These are phyloP conservation scores for Leptodontidium sp. DNA, from an alignment of 2,329 filamentous ascomycete species.

Conservation along the genomic window DNA sequence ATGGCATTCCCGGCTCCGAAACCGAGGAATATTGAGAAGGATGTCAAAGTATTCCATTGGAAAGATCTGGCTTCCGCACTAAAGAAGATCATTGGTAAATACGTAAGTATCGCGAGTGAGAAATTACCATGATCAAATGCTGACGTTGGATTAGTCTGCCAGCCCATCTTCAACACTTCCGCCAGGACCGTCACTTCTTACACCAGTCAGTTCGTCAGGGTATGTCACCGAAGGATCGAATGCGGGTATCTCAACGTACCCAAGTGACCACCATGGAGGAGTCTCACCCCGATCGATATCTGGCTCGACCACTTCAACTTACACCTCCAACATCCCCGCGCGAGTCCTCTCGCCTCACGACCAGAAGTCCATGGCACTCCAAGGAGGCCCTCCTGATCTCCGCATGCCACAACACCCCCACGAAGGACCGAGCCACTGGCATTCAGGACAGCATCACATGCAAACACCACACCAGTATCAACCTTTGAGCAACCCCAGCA, in stretches of 20 bases:
- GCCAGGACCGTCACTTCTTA: constrained; percentile 43
- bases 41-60: constrained; percentile 99
- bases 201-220: constrained; percentile 45
- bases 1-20: constrained; percentile 97
- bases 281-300: constrained; percentile 46
- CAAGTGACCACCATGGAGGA: constrained; percentile 44
- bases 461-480: constrained; percentile 39
- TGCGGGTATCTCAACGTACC: constrained; percentile 39
- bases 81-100: constrained; percentile 99
- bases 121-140: constrained; percentile 10
- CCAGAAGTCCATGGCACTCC: constrained; percentile 40
- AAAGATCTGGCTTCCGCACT: constrained; percentile 85
- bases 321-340: constrained; percentile 40
- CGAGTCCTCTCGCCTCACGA: constrained; percentile 43
- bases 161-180: constrained; percentile 47
- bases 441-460: constrained; percentile 43
- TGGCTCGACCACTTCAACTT: constrained; percentile 42
- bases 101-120: constrained; percentile 51
- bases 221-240: constrained; percentile 44
- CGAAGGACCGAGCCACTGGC: constrained; percentile 42
- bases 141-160: constrained; percentile 43
- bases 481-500: constrained; percentile 35
- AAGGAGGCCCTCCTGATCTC: constrained; percentile 43
- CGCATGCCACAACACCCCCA: constrained; percentile 41
- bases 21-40: constrained; percentile 97